Percentiles rank a stretch among this genome's conserved stretches.
Evolutionary conservation across 768 basidiomycete genomes (phyloP).

Genomic region (Rhodotorula taiwanensis): DNA sequence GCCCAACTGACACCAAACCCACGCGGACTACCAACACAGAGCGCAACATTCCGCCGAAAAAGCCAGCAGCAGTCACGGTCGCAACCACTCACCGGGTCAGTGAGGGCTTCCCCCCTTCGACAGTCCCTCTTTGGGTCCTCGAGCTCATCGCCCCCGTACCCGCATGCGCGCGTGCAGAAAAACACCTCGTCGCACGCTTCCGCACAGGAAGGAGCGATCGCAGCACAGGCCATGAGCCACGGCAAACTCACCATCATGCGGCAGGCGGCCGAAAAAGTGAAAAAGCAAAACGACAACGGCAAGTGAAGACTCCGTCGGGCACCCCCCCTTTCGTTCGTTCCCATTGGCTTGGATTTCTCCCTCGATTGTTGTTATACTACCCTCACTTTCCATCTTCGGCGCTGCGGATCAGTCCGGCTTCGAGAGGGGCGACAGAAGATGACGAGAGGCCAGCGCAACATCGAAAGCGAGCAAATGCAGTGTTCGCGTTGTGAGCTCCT

Average conservation of each 20-base stretch:
- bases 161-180: conserved; percentile 8
- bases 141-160: too few relatives aligned
- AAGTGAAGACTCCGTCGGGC: background rate
- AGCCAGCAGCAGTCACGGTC: conserved; percentile 1
- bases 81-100: conserved; percentile 9
- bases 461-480: too few relatives aligned
- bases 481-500: too few relatives aligned
- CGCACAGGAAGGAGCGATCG: conserved; percentile 25
- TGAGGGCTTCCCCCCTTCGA: too few relatives aligned
- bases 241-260: conserved; percentile 37
- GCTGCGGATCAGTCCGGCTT: too few relatives aligned
- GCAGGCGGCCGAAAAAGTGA: conserved; percentile 17
- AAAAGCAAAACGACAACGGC: conserved; percentile 4
- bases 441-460: background rate
- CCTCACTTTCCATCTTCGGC: too few relatives aligned
- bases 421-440: too few relatives aligned
- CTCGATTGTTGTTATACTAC: background rate
- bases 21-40: background rate
- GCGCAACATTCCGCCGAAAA: conserved; percentile 26
- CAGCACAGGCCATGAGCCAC: conserved; percentile 19
- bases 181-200: conserved; percentile 27
- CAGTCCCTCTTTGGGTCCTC: too few relatives aligned
- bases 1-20: too few relatives aligned
- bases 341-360: too few relatives aligned
- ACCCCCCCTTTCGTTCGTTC: too few relatives aligned